Evolutionary conservation across 495 filamentous ascomycete species (phyloP), one percentile per base, ranked within the genome.

Genomic region (Corynascus novoguineensis): DNA sequence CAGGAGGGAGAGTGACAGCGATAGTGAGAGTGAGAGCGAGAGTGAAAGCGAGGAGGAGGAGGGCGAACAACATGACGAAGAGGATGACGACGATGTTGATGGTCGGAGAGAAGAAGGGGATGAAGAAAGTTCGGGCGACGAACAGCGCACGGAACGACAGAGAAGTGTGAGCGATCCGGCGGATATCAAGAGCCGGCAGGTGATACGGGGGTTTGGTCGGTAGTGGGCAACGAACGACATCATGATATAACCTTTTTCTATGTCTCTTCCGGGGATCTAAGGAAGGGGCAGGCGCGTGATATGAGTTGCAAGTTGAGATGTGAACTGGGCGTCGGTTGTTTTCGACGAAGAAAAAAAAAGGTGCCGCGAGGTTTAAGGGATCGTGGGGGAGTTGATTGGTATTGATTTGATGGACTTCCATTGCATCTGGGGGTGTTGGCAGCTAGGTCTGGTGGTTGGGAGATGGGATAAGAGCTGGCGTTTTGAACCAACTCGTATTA

Each of bases 101-200:
- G 59, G 50, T 2, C 58, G 61, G 1, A 54, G 22, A 0, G 58
- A 52, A 12, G 60, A 41, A 0, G 57, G 49, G 5, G 64, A 60
- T 12, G 64, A 48, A 1, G 69, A 62, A 15, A 74, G 68, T 50
- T 76, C 74, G 7, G 70, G 71, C 0, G 73, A 78, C 44, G 75
- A 79, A 54, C 69, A 75, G 41, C 68, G 74, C 29, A 79, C 78
- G 1, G 79, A 78, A 51, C 63, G 78, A 47, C 78, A 79, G 58
- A 63, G 78, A 54, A 82, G 79, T 42, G 69, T 81, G 35, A 80
- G 74, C 45, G 75, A 76, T 27, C 73, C 75, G 21, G 63, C 66
- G 10, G 73, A 74, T 0, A 32, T 71, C 17, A 68, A 67, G 53
- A 68, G 57, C 10, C 60, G 64, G 54, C 53, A 47, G 25, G 3